These are phyloP conservation scores for Penicillium sp. DNA, from an alignment of 2,329 filamentous ascomycete genomes.

Conservation along the genomic window DNA sequence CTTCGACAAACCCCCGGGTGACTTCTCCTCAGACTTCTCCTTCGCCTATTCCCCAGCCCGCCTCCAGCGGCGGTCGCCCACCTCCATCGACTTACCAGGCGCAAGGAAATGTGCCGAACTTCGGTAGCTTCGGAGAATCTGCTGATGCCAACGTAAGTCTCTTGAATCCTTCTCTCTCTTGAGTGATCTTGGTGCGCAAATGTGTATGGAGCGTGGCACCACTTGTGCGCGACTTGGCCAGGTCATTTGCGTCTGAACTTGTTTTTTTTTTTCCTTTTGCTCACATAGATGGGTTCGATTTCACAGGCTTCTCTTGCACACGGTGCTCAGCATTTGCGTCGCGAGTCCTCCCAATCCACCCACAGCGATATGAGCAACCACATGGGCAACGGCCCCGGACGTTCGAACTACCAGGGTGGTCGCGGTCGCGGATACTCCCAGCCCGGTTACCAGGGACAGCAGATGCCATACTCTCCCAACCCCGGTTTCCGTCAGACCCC, in stretches of 20 bases:
- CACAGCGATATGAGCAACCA: slow-evolving; percentile 67
- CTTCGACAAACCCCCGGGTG: slow-evolving; percentile 65
- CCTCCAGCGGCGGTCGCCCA: slow-evolving; percentile 77
- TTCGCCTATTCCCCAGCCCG: slow-evolving; percentile 86
- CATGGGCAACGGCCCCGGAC: slow-evolving; percentile 50
- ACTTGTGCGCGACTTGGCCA: not conserved
- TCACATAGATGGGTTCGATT: slow-evolving; percentile 66
- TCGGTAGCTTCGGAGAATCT: slow-evolving; percentile 76
- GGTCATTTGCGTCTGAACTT: slow-evolving; percentile 4
- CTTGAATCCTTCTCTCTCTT: not conserved
- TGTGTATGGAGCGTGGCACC: not conserved
- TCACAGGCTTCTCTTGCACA: slow-evolving; percentile 61
- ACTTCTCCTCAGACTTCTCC: slow-evolving; percentile 85
- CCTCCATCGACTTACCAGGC: slow-evolving; percentile 74
- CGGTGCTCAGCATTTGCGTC: slow-evolving; percentile 72
- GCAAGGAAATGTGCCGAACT: slow-evolving; percentile 68
- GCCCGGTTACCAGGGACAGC: slow-evolving; percentile 48
- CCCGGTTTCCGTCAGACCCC: slow-evolving; percentile 52
- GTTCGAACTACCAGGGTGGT: slow-evolving; percentile 56
- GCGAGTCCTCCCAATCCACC: slow-evolving; percentile 80
- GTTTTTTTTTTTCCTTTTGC: slow-evolving; percentile 4
- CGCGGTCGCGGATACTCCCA: slow-evolving; percentile 59
- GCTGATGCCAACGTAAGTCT: slow-evolving; percentile 66
- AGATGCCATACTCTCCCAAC: slow-evolving; percentile 55
- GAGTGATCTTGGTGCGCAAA: not conserved